phyloP scores from a whole-genome alignment of 2,329 filamentous ascomycete species.

The Apiospora marii region DNA sequence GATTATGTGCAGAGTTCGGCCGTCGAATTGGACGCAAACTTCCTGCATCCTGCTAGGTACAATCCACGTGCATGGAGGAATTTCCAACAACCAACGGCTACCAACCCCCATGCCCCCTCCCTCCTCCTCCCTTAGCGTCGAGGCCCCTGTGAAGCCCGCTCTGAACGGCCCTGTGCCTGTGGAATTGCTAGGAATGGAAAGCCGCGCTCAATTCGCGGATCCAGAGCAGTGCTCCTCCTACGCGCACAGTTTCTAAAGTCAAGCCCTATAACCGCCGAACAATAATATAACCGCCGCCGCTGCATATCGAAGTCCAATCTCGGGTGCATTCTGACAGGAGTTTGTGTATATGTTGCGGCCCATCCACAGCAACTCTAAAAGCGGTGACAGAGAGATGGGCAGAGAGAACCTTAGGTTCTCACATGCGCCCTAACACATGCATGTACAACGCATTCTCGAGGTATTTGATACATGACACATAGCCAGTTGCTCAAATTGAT shows the following conservation, averaged over 20 bases:
- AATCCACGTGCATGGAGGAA: slow-evolving; percentile 18
- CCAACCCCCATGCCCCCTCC: background rate
- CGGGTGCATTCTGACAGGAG: slow-evolving; percentile 11
- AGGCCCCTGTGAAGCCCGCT: slow-evolving; percentile 9
- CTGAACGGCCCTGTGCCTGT: slow-evolving; percentile 5
- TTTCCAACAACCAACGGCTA: slow-evolving; percentile 18
- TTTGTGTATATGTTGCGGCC: background rate
- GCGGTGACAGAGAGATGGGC: slow-evolving; percentile 4
- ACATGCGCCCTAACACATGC: slow-evolving; percentile 12
- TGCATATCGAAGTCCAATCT: background rate
- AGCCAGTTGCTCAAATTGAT: background rate
- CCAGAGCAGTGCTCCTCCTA: background rate
- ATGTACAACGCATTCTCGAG: slow-evolving; percentile 8
- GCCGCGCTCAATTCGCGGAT: background rate
- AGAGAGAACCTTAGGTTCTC: background rate
- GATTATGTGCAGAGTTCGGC: slow-evolving; percentile 18
- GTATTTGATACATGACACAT: slow-evolving; percentile 3
- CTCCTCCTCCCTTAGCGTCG: slow-evolving; percentile 1
- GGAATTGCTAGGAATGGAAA: slow-evolving; percentile 3
- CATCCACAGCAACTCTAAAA: background rate
- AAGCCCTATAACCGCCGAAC: background rate
- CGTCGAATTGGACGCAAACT: slow-evolving; percentile 4
- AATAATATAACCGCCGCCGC: background rate
- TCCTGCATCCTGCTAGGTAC: background rate
- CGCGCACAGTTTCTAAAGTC: background rate